These are phyloP conservation scores for Protoeuglena noctilucae DNA, from an alignment of 139 green algal genomes.

Conservation along the genomic window DNA sequence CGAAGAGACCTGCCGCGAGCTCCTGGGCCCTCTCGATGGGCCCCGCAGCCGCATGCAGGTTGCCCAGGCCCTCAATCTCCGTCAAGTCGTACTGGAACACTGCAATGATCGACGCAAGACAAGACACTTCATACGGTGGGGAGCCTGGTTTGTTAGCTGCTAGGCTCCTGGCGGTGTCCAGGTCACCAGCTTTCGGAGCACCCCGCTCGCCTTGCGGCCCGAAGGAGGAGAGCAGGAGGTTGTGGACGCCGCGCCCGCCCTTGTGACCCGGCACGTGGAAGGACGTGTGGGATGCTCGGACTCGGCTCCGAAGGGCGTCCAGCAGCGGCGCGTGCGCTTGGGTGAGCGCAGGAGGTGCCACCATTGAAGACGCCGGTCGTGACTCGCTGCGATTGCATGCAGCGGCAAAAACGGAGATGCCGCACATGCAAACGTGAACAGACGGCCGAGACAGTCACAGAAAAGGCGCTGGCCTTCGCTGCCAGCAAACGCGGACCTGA, in stretches of 20 bases:
- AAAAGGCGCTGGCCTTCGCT: no score
- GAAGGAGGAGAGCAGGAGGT: neutral
- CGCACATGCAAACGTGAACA: no score
- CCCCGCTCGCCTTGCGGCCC: conserved; percentile 9
- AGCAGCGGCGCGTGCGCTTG: no score
- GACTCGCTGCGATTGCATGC: no score
- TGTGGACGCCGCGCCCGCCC: no score
- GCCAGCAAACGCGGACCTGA: no score
- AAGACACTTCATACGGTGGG: conserved; percentile 1
- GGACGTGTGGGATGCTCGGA: conserved; percentile 18
- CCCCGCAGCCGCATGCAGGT: conserved; percentile 41
- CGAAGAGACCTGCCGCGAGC: conserved; percentile 51
- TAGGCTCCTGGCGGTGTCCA: no score
- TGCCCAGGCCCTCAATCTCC: conserved; percentile 58
- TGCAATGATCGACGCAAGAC: neutral
- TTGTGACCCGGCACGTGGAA: conserved; percentile 75
- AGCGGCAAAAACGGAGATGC: no score
- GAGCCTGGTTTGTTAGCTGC: no score
- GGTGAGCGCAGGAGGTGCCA: no score
- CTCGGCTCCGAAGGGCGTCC: conserved; percentile 29
- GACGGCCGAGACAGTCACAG: no score
- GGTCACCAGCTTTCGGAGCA: conserved; percentile 3
- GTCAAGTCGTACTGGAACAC: conserved; percentile 50
- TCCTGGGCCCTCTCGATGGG: conserved; percentile 55
- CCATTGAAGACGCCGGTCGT: no score